Conservation (phyloP, 2,329 filamentous ascomycete species). For the Fusarium continuum region DNA sequence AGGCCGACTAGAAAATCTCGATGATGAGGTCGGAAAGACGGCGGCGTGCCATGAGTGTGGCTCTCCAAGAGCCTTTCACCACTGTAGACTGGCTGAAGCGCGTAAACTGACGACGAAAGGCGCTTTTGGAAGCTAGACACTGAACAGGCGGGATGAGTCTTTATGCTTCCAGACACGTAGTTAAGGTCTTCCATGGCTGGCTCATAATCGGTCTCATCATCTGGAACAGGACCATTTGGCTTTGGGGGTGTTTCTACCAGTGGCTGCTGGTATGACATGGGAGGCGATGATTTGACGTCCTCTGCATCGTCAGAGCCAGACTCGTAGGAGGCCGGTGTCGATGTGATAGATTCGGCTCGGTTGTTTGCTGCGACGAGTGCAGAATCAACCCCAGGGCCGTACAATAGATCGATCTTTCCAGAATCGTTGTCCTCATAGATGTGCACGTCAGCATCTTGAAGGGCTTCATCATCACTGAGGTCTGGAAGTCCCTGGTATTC, state of each 20-base stretch:
- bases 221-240: neutral
- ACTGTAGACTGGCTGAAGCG: slow-evolving; percentile 32
- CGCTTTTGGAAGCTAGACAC: neutral
- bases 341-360: neutral
- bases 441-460: neutral
- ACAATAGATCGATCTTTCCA: no score
- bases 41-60: slow-evolving; percentile 1
- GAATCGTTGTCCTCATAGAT: neutral
- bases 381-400: neutral
- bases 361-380: neutral
- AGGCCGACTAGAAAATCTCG: slow-evolving; percentile 26
- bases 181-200: neutral
- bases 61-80: slow-evolving; percentile 8
- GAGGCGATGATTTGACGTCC: slow-evolving; percentile 12
- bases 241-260: neutral
- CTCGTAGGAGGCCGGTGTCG: neutral
- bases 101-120: slow-evolving; percentile 3
- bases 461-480: neutral
- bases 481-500: neutral
- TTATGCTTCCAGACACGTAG: neutral
- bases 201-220: neutral
- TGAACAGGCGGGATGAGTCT: neutral
- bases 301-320: neutral
- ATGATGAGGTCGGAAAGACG: slow-evolving; percentile 33
- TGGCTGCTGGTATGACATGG: neutral